phyloP scores from a whole-genome alignment of 805 yeast genomes.

The Wickerhamiella hasegawae region DNA sequence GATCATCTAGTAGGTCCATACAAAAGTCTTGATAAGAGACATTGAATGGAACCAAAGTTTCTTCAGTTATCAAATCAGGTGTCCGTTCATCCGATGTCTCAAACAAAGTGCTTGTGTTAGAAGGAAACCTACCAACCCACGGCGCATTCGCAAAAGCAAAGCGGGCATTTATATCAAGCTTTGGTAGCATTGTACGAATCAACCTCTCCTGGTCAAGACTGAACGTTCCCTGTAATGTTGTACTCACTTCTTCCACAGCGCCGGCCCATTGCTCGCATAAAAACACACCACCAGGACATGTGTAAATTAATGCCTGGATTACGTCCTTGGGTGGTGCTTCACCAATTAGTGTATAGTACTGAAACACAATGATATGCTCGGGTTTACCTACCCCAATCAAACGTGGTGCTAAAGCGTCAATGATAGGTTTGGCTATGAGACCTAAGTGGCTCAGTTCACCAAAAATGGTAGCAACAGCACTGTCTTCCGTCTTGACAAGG shows the following conservation, averaged over 20 bases:
- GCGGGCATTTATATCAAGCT: neutral
- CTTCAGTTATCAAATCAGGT: neutral
- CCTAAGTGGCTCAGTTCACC: neutral
- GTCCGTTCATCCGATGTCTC: too few species aligned
- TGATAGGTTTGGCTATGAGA: neutral
- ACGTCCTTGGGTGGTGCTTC: conserved; percentile 1
- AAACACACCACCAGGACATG: conserved; percentile 2
- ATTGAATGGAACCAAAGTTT: neutral
- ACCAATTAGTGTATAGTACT: neutral
- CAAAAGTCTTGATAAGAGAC: conserved; percentile 2
- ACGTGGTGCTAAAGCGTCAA: neutral
- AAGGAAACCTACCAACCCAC: too few species aligned
- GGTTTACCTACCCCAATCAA: neutral
- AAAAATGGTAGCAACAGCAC: neutral
- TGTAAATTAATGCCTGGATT: neutral
- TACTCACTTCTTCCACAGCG: neutral
- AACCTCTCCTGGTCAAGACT: too few species aligned
- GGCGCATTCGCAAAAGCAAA: conserved; percentile 5
- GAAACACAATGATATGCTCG: neutral
- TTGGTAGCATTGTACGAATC: neutral
- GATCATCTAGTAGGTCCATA: conserved; percentile 1
- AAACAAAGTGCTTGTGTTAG: too few species aligned
- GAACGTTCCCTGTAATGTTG: conserved; percentile 3
- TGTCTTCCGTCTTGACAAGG: neutral
- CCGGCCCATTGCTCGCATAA: conserved; percentile 5